A percentile compares a stretch with the other conserved stretches of the same genome.
These are phyloP conservation scores for Casuarina cunninghamiana DNA, from an alignment of 306 rosid species.

Conservation along the genomic window DNA sequence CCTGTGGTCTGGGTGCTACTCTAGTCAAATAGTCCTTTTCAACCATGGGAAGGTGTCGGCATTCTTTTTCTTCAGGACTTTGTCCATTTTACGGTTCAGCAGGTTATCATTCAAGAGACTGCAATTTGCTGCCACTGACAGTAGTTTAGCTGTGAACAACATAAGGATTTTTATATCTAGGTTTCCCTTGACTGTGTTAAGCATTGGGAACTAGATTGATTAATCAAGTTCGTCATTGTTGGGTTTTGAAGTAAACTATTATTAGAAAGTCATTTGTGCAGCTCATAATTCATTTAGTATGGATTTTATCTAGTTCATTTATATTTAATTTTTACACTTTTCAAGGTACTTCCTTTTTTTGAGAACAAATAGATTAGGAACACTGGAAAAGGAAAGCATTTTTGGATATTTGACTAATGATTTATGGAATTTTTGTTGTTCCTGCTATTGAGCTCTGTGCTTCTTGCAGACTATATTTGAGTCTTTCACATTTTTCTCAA, in stretches of 20 bases:
- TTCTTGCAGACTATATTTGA: constrained; percentile 18
- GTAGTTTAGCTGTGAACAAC: background rate
- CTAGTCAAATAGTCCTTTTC: background rate
- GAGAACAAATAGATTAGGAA: background rate
- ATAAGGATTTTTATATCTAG: background rate
- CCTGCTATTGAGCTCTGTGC: constrained; percentile 25
- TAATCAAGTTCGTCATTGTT: too few relatives aligned
- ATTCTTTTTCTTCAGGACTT: background rate
- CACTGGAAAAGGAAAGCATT: background rate
- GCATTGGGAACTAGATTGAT: too few relatives aligned
- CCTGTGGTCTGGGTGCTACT: too few relatives aligned
- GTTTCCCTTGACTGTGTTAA: background rate
- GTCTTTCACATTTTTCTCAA: constrained; percentile 9
- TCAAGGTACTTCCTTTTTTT: background rate
- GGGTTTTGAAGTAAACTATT: too few relatives aligned
- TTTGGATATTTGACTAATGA: background rate
- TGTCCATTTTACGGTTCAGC: background rate
- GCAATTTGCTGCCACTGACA: background rate
- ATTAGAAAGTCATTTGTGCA: too few relatives aligned
- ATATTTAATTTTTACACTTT: too few relatives aligned
- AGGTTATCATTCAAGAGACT: background rate
- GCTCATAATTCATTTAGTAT: background rate
- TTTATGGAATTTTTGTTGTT: constrained; percentile 15
- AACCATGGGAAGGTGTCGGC: background rate
- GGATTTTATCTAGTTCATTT: background rate